Evolutionary conservation across 441 rosid species (phyloP).

Genomic region (Mallotus japonicus): DNA sequence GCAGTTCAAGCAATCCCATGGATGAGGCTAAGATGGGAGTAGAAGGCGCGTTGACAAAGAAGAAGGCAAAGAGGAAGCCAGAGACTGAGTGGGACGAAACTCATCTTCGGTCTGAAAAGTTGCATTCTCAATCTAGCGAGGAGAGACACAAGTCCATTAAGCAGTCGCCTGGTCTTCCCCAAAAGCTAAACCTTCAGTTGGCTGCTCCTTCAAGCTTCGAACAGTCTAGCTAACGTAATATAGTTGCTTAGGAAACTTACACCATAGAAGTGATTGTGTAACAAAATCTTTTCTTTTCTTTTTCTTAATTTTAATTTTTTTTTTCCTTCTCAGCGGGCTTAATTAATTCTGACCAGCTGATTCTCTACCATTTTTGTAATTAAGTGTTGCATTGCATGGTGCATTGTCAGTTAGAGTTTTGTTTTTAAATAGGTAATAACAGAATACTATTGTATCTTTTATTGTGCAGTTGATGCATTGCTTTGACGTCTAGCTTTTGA

Average conservation of each 20-base stretch:
- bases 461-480: constrained; percentile 15
- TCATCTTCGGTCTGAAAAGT: constrained; percentile 43
- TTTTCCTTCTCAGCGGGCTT: constrained; percentile 2
- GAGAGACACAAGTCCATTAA: constrained; percentile 43
- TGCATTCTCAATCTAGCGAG: constrained; percentile 31
- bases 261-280: constrained; percentile 26
- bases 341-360: constrained; percentile 29
- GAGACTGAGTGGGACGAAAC: constrained; percentile 50
- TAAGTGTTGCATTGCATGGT: constrained; percentile 21
- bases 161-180: constrained; percentile 30
- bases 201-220: constrained; percentile 37
- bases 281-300: background rate
- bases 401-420: constrained; percentile 7
- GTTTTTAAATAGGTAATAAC: constrained; percentile 11
- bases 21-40: constrained; percentile 47
- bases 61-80: constrained; percentile 63
- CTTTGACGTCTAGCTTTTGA: constrained; percentile 2
- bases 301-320: background rate
- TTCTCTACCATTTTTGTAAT: constrained; percentile 38
- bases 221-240: constrained; percentile 39
- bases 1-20: constrained; percentile 39
- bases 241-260: constrained; percentile 30
- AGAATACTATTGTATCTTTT: constrained; percentile 12
- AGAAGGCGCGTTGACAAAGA: constrained; percentile 45
- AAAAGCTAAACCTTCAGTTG: constrained; percentile 35